Evolutionary conservation across 768 basidiomycete species (phyloP).

Genomic region (Termitomyces sp.): DNA sequence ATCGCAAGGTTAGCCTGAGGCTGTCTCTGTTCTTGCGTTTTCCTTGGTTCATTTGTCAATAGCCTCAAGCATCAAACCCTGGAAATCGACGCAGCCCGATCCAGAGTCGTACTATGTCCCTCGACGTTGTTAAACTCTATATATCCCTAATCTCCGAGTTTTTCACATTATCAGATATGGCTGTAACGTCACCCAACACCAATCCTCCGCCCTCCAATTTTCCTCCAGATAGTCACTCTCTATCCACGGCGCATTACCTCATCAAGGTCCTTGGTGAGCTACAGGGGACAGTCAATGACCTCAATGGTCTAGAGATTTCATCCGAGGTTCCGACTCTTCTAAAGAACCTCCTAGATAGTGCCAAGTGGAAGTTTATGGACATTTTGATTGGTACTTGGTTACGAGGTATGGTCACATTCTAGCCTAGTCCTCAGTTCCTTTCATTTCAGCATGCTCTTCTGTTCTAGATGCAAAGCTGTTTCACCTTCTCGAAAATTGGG

Average conservation of each 20-base stretch:
- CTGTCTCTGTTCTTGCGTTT: not conserved
- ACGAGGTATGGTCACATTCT: conserved; percentile 50
- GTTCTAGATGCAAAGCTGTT: conserved; percentile 73
- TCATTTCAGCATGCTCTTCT: not conserved
- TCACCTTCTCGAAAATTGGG: conserved; percentile 86
- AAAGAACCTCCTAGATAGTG: conserved; percentile 71
- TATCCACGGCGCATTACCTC: conserved; percentile 80
- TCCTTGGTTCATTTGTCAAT: not conserved
- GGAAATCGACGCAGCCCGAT: conserved; percentile 71
- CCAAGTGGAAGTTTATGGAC: conserved; percentile 86
- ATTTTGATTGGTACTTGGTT: conserved; percentile 75
- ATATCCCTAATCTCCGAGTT: conserved; percentile 73
- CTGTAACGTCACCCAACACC: conserved; percentile 49
- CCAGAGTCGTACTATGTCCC: conserved; percentile 77
- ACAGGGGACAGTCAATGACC: conserved; percentile 79
- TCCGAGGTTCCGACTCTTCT: conserved; percentile 65
- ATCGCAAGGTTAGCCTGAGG: conserved; percentile 59
- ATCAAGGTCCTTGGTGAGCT: conserved; percentile 79
- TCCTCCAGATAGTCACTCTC: conserved; percentile 71
- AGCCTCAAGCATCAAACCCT: conserved; percentile 26
- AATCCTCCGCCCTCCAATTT: conserved; percentile 44
- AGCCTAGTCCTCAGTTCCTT: not conserved
- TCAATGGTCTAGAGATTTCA: conserved; percentile 74
- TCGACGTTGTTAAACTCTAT: conserved; percentile 78
- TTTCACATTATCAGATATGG: conserved; percentile 75